Conservation (phyloP, 371 early-diverging fungal genomes). For the Mortierella sp. region DNA sequence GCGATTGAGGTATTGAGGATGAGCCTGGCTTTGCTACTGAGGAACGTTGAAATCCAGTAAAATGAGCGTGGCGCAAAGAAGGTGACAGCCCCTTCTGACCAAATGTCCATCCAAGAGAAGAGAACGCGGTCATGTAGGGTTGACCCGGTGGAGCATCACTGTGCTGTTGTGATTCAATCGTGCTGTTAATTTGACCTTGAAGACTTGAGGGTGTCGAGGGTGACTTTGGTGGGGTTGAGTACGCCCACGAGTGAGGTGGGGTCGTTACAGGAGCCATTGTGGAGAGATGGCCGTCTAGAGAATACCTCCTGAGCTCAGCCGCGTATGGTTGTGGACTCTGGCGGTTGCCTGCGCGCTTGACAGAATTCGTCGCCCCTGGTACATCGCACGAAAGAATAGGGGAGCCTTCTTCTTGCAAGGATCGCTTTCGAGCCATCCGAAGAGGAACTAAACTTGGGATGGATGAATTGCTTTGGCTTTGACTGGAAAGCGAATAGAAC, state of each 20-base stretch:
- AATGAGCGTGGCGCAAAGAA: not conserved
- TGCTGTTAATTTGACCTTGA: slow-evolving; percentile 1
- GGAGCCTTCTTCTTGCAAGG: slow-evolving; percentile 20
- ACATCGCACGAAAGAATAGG: not conserved
- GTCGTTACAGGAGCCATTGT: slow-evolving; percentile 1
- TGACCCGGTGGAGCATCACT: slow-evolving; percentile 34
- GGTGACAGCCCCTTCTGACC: not conserved
- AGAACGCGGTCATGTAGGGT: slow-evolving; percentile 21
- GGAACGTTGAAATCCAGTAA: slow-evolving; percentile 4
- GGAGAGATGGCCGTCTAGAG: slow-evolving; percentile 12
- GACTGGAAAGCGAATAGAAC: slow-evolving; percentile 33
- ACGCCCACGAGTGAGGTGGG: slow-evolving; percentile 11
- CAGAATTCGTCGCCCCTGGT: not conserved
- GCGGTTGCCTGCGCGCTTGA: not conserved
- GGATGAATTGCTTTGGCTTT: not conserved
- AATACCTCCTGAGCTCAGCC: slow-evolving; percentile 12
- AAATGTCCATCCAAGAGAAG: not conserved
- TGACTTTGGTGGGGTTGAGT: slow-evolving; percentile 32
- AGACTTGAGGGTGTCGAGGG: slow-evolving; percentile 7
- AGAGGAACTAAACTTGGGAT: not conserved
- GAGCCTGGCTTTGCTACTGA: not conserved
- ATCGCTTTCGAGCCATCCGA: slow-evolving; percentile 20
- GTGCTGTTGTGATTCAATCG: not conserved
- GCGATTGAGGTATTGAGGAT: slow-evolving; percentile 11
- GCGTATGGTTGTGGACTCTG: not conserved